Conservation (phyloP, 2,329 filamentous ascomycete species). For the Sclerotinia borealis region DNA sequence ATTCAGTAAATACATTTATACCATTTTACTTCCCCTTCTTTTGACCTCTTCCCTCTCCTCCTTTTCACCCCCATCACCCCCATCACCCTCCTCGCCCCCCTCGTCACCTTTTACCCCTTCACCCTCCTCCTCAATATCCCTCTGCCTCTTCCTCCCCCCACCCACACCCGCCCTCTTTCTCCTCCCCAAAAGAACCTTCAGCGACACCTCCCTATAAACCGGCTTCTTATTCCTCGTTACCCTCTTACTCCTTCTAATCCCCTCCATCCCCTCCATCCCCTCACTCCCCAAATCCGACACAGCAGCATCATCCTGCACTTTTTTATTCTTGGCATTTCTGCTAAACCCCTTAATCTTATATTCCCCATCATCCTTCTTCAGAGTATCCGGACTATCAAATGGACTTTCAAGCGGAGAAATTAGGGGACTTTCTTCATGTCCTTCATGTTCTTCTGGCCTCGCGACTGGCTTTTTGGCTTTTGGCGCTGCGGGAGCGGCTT, state of each 20-base stretch:
- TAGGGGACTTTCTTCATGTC: neutral
- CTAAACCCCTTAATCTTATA: neutral
- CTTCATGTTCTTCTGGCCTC: neutral
- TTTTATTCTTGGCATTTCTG: neutral
- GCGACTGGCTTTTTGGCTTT: neutral
- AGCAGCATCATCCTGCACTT: neutral
- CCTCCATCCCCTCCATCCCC: neutral
- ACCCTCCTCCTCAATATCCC: neutral
- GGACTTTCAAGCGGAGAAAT: neutral
- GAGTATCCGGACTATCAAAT: neutral
- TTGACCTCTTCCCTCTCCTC: neutral
- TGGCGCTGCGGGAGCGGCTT: neutral
- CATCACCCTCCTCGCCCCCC: neutral
- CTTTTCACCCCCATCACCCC: neutral
- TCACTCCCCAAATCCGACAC: neutral
- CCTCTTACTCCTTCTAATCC: neutral
- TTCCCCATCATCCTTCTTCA: neutral
- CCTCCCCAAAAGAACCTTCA: neutral
- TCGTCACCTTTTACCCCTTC: neutral
- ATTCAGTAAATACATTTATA: neutral
- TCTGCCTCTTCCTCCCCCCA: constrained; percentile 2
- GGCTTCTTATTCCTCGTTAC: neutral
- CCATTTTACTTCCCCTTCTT: neutral
- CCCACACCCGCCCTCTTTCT: neutral
- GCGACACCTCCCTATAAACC: neutral